phyloP scores from a whole-genome alignment of 306 rosid species.

The Cicer pinnatifidum region DNA sequence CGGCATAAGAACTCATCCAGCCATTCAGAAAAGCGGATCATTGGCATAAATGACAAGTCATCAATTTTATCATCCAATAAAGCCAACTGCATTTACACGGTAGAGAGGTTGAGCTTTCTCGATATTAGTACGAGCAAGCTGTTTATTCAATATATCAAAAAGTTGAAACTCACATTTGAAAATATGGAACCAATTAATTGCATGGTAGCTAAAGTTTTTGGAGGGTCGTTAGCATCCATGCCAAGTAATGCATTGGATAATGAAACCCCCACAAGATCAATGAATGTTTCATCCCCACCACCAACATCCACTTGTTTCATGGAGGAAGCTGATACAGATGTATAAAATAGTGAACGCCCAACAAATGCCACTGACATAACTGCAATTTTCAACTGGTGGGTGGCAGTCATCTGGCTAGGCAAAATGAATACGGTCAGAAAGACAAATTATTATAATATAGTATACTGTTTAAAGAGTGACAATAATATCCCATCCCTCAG shows the following conservation, averaged over 20 bases:
- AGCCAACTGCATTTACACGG: conserved; percentile 73
- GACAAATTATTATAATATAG: conserved; percentile 49
- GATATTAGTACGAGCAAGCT: conserved; percentile 23
- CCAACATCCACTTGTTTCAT: conserved; percentile 58
- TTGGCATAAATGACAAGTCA: conserved; percentile 77
- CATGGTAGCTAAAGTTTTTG: conserved; percentile 99
- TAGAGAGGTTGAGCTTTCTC: conserved; percentile 39
- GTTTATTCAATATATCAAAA: conserved; percentile 22
- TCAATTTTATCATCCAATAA: conserved; percentile 75
- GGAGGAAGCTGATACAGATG: conserved; percentile 69
- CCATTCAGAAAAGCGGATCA: conserved; percentile 96
- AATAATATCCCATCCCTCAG: conserved; percentile 36
- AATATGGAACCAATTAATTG: conserved; percentile 92
- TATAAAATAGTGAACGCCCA: conserved; percentile 87
- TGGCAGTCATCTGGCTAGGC: conserved; percentile 95
- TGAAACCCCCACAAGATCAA: conserved; percentile 88
- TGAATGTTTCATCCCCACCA: conserved; percentile 61
- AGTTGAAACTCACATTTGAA: conserved; percentile 78
- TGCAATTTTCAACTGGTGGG: conserved; percentile 98
- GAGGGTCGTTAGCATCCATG: conserved; percentile 99
- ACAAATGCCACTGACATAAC: conserved; percentile 96
- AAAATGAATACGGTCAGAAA: conserved; percentile 52
- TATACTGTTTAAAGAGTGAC: conserved; percentile 33
- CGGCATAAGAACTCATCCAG: conserved; percentile 98
- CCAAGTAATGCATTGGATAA: conserved; percentile 97